A percentile compares a stretch with the other conserved stretches of the same genome.
Evolutionary conservation across 1,284 basidiomycete genomes (phyloP).

Genomic region (Cryptococcus deneoformans): DNA sequence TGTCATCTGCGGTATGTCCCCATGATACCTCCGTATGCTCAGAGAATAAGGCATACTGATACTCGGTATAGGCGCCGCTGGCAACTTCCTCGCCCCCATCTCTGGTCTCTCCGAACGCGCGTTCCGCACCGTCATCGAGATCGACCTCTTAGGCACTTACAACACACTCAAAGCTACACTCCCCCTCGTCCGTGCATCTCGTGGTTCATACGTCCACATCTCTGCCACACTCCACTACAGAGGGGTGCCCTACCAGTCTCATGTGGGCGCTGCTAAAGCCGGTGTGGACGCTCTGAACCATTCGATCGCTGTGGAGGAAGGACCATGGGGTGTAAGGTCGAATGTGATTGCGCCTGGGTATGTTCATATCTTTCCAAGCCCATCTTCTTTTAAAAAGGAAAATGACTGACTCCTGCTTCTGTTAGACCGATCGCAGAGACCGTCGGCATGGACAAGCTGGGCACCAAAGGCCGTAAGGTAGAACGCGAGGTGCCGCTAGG

Average conservation of each 20-base stretch:
- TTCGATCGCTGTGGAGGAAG: slow-evolving; percentile 89
- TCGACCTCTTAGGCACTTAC: slow-evolving; percentile 90
- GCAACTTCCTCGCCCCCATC: slow-evolving; percentile 84
- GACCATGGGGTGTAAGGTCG: slow-evolving; percentile 87
- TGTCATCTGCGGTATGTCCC: slow-evolving; percentile 75
- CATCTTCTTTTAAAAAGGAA: background rate
- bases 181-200: slow-evolving; percentile 63
- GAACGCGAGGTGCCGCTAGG: slow-evolving; percentile 57
- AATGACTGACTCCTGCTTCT: background rate
- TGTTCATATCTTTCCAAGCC: slow-evolving; percentile 12
- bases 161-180: slow-evolving; percentile 93
- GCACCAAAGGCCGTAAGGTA: slow-evolving; percentile 51
- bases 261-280: slow-evolving; percentile 93
- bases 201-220: slow-evolving; percentile 87
- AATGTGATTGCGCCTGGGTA: slow-evolving; percentile 83
- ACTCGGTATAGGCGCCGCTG: slow-evolving; percentile 66
- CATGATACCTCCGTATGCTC: background rate
- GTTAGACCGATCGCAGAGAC: slow-evolving; percentile 70
- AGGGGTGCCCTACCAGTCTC: slow-evolving; percentile 88
- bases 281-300: slow-evolving; percentile 83
- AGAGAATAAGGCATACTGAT: background rate
- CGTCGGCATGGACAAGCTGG: slow-evolving; percentile 76
- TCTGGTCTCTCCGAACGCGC: slow-evolving; percentile 77
- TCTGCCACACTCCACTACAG: slow-evolving; percentile 87
- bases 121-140: slow-evolving; percentile 90